Percentiles rank a stretch among this genome's conserved stretches.
These are phyloP conservation scores for Orbilia brochopaga DNA, from an alignment of 2,329 filamentous ascomycete genomes.

Conservation along the genomic window DNA sequence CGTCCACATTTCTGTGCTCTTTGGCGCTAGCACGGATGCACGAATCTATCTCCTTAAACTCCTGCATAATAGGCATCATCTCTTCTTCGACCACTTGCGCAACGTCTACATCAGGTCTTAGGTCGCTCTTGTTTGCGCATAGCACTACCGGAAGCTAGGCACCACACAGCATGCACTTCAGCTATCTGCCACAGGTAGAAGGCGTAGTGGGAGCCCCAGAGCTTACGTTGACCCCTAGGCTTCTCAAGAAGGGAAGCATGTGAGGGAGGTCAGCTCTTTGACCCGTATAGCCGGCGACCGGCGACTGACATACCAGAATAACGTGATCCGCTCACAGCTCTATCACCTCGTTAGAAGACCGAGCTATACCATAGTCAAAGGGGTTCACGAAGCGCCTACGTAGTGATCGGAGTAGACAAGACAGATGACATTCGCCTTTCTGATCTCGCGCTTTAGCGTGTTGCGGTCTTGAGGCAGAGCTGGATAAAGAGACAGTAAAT, in stretches of 20 bases:
- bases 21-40: constrained; percentile 79
- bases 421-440: constrained; percentile 95
- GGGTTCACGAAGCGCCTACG: constrained; percentile 55
- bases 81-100: constrained; percentile 91
- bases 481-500: neutral
- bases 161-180: neutral
- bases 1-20: constrained; percentile 54
- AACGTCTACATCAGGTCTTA: constrained; percentile 74
- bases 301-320: constrained; percentile 72
- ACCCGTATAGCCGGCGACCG: neutral
- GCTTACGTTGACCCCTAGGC: constrained; percentile 89
- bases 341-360: constrained; percentile 40
- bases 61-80: constrained; percentile 96
- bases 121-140: constrained; percentile 96
- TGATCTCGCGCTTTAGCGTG: constrained; percentile 87
- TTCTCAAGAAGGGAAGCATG: constrained; percentile 88
- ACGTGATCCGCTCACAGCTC: constrained; percentile 92
- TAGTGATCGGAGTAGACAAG: constrained; percentile 98
- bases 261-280: constrained; percentile 4
- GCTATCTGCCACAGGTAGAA: neutral
- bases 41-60: constrained; percentile 92
- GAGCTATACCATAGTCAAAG: neutral
- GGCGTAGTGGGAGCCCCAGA: neutral
- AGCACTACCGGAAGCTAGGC: constrained; percentile 75
- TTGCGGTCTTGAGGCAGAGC: constrained; percentile 91